Evolutionary conservation across 495 filamentous ascomycete genomes (phyloP), one percentile per base, ranked within the genome.

Genomic region (Trichoderma asperelloides): DNA sequence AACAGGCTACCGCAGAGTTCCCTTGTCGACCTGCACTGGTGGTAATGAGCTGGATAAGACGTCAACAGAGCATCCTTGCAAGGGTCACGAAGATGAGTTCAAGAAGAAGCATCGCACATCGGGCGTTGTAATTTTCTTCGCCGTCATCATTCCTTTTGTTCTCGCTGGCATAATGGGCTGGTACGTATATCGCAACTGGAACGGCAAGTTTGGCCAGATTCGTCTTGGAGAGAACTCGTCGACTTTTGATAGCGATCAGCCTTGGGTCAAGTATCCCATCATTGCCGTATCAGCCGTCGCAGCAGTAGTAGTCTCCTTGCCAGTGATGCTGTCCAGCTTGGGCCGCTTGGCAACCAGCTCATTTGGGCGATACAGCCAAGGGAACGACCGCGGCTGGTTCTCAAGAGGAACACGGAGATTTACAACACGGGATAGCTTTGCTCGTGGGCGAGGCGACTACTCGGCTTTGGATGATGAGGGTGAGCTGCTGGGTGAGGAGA

Each of bases 1-100:
- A 18, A 96, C 91, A 18, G 93, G 92, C 65, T 97, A 95, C 79
- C 90, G 96, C n/a, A 87, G 90, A 66, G 89, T 98, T 69, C 93
- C 92, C 2, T 82, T 94, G 55, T 89, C 91, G 2, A 98, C 92
- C 6, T 99, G 96, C 73, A 39, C 83, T 49, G 90, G 87, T 60
- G 96, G 93, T 27, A 72, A 73, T 12, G 84, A 89, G 68, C 77
- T 91, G 40, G 93, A 97, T 71, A 86, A 86, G 71, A 78, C 79
- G 43, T 80, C 82, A 28, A 69, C 73, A 2, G 64, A 79, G 18
- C 74, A 82, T 33, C 80, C 91, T 9, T 99, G 95, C 74, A 86
- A 88, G 3, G 87, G 85, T 66, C 86, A 91, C 68, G 88, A 96
- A 73, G 80, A 91, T 13, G 88, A 96, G 67, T 97, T 86, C 68